Evolutionary conservation across 2,329 filamentous ascomycete species (phyloP), one percentile per base, ranked within the genome.

Genomic region (Aspergillus alliaceus): DNA sequence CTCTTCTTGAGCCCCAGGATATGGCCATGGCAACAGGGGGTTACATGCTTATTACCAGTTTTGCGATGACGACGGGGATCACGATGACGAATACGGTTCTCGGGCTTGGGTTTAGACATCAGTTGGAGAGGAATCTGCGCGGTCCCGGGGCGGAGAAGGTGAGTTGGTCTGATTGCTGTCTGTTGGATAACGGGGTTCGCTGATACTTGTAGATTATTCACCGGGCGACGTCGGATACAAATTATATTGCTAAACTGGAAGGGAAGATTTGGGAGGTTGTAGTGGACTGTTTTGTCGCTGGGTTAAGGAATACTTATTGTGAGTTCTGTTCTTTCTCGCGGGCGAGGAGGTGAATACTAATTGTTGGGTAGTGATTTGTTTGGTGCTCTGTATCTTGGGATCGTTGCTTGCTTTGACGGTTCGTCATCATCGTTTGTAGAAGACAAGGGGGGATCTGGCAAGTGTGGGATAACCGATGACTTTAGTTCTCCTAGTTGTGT

Each of bases 21-120:
- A 75, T 81, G 18, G 82, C 81, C 0, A 77, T 84, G 56, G 80
- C 81, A 0, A 78, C 77, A 0, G 77, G 79, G 0, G 81, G 79
- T 0, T 70, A 82, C 32, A 82, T 80, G 56, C 64, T 84, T 1
- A 67, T 74, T 11, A 61, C 72, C n/a, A 79, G 75, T 7, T 69
- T 82, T 18, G 77, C 78, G 4, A 67, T 73, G 29, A 74, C 77
- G 0, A 68, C 72, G 0, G 77, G 76, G 15, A 66, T 77, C 0
- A 78, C 76, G 7, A 63, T 63, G 4, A 72, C 70, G 0, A 74
- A 75, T 32, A 70, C 75, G 0, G 70, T 76, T 3, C 69, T 78
- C 29, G 73, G 74, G 2, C 59, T 64, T 14, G 69, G 69, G 7
- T 73, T 80, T 25, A 64, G 69, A 40, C 53, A 59, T 12, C 67